phyloP scores from a whole-genome alignment of 2,329 filamentous ascomycete genomes.

The Aschersonia sp. region DNA sequence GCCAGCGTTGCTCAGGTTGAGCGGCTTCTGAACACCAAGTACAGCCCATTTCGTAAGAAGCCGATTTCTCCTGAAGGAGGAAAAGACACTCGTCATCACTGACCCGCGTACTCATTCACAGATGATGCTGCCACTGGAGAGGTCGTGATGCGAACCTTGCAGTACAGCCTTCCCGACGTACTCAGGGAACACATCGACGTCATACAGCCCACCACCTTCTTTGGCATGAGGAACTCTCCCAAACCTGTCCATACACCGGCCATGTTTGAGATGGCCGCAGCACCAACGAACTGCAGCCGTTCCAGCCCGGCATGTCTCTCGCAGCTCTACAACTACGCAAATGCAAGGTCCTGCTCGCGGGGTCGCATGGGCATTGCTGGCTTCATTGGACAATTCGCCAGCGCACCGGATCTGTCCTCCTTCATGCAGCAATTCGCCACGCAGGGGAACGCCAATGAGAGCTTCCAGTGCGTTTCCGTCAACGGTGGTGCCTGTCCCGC shows the following conservation, averaged over 20 bases:
- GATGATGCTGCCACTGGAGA: not conserved
- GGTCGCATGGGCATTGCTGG: conserved; percentile 3
- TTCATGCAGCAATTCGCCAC: not conserved
- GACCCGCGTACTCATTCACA: not conserved
- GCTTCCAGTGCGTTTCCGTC: conserved; percentile 3
- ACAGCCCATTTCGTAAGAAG: conserved; percentile 1
- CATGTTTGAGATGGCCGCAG: not conserved
- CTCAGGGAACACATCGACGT: conserved; percentile 4
- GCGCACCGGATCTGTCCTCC: conserved; percentile 1
- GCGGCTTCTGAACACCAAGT: conserved; percentile 1
- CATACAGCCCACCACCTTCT: conserved; percentile 4
- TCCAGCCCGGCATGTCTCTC: conserved; percentile 1
- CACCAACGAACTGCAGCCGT: not conserved
- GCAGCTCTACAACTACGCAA: conserved; percentile 2
- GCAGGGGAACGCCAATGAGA: conserved; percentile 2
- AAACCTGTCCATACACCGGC: not conserved
- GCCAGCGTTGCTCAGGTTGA: conserved; percentile 2
- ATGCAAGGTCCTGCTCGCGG: conserved; percentile 1
- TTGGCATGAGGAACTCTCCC: conserved; percentile 1
- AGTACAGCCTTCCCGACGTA: conserved; percentile 3
- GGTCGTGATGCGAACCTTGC: conserved; percentile 2
- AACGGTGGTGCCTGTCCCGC: conserved; percentile 1
- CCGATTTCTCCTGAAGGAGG: not conserved
- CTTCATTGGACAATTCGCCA: conserved; percentile 1
- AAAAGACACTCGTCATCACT: not conserved